phyloP scores from a whole-genome alignment of 805 yeast genomes.

The Monosporozyma aerobia region DNA sequence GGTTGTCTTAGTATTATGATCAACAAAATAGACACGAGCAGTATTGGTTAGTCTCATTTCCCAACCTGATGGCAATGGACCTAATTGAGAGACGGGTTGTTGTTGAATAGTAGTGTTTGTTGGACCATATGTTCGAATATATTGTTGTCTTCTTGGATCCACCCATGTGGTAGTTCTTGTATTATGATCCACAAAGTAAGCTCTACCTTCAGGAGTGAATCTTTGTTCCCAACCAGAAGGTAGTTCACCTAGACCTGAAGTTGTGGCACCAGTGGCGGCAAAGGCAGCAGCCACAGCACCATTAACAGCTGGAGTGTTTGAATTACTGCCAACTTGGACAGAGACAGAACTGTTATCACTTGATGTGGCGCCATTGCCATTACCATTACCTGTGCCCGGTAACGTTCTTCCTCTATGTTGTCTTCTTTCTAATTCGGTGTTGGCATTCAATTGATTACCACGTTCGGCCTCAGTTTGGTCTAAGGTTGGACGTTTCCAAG shows the following conservation, averaged over 20 bases:
- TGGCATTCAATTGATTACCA: slow-evolving; percentile 48
- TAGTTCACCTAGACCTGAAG: slow-evolving; percentile 91
- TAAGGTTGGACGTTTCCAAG: slow-evolving; percentile 95
- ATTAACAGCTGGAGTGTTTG: slow-evolving; percentile 37
- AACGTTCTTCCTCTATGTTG: slow-evolving; percentile 86
- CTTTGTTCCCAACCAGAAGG: slow-evolving; percentile 99
- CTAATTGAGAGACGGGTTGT: slow-evolving; percentile 94
- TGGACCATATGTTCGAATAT: slow-evolving; percentile 88
- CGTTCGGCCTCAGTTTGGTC: slow-evolving; percentile 68
- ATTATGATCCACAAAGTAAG: slow-evolving; percentile 96
- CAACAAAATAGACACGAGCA: slow-evolving; percentile 96
- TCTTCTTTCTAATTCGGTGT: slow-evolving; percentile 80
- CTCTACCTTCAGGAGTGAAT: slow-evolving; percentile 95
- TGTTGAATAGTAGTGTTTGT: slow-evolving; percentile 84
- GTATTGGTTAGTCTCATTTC: slow-evolving; percentile 99
- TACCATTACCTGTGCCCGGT: slow-evolving; percentile 47
- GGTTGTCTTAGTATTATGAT: slow-evolving; percentile 97
- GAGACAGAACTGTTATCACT: slow-evolving; percentile 13
- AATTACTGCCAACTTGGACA: slow-evolving; percentile 41
- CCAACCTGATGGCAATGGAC: slow-evolving; percentile 98
- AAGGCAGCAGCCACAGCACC: slow-evolving; percentile 57
- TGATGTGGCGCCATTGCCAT: slow-evolving; percentile 25
- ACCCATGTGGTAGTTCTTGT: slow-evolving; percentile 99
- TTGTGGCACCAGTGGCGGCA: slow-evolving; percentile 70
- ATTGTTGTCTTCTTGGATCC: slow-evolving; percentile 98